Conservation (phyloP, 352 stramenopile genomes). For the Phytophthora nicotianae region DNA sequence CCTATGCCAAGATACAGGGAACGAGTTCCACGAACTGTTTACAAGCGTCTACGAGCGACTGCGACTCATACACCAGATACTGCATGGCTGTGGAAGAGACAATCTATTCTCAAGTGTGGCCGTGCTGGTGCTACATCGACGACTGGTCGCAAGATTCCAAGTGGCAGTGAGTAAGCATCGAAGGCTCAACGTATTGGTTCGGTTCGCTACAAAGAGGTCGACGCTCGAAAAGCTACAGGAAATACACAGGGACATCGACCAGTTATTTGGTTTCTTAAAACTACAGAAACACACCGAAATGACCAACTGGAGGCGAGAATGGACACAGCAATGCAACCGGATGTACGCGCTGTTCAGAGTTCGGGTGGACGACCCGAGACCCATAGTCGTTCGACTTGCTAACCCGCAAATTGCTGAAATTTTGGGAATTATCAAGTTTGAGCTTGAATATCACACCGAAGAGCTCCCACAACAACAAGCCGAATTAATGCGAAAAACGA, state of each 20-base stretch:
- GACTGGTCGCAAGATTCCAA: conserved; percentile 15
- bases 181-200: conserved; percentile 18
- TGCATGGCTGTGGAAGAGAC: conserved; percentile 9
- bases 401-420: conserved; percentile 20
- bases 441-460: conserved; percentile 24
- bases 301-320: conserved; percentile 14
- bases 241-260: conserved; percentile 12
- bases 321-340: conserved; percentile 5
- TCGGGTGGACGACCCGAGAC: conserved; percentile 7
- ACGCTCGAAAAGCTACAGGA: conserved; percentile 12
- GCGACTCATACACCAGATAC: background rate
- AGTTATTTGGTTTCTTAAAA: conserved; percentile 8
- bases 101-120: background rate
- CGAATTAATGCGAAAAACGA: conserved; percentile 13
- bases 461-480: conserved; percentile 16
- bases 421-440: conserved; percentile 31
- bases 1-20: background rate
- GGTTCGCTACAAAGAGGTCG: conserved; percentile 26
- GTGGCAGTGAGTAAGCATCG: conserved; percentile 18
- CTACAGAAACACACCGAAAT: conserved; percentile 7
- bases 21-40: conserved; percentile 28
- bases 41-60: conserved; percentile 7
- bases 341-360: conserved; percentile 12
- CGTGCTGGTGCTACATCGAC: conserved; percentile 5
- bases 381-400: background rate